Evolutionary conservation across 139 green algal genomes (phyloP).

Genomic region (Haematococcus lacustris): DNA sequence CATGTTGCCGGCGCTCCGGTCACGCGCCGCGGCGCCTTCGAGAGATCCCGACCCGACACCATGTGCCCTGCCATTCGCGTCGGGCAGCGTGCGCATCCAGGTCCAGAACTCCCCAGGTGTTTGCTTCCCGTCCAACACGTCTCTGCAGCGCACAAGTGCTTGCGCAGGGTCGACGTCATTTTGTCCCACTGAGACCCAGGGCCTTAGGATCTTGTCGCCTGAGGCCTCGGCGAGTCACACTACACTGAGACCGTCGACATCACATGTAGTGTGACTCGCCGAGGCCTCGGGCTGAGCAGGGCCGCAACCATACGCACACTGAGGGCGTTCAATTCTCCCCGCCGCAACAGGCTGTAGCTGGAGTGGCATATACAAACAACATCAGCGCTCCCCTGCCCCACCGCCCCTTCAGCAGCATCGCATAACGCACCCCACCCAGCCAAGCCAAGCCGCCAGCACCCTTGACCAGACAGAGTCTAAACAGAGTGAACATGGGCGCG

Average conservation of each 20-base stretch:
- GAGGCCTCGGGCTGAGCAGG: not conserved
- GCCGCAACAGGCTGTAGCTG: too few relatives aligned
- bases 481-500: not conserved
- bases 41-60: slow-evolving; percentile 48
- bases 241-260: not conserved
- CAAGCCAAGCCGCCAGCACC: not conserved
- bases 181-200: not conserved
- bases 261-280: not conserved
- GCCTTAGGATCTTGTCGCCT: not conserved
- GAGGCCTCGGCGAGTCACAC: not conserved
- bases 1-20: too few relatives aligned
- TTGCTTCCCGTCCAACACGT: slow-evolving; percentile 17
- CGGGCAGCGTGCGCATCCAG: slow-evolving; percentile 37
- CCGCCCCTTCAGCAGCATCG: too few relatives aligned
- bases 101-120: slow-evolving; percentile 28
- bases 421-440: not conserved
- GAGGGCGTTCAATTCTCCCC: not conserved
- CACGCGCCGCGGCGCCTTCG: too few relatives aligned
- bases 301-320: not conserved
- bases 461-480: not conserved
- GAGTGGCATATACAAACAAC: too few relatives aligned
- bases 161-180: not conserved
- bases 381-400: too few relatives aligned
- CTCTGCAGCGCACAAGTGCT: not conserved
- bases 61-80: slow-evolving; percentile 40